Evolutionary conservation across 805 yeast species (phyloP), one percentile per base, ranked within the genome.

Genomic region (Pichia thaimueangensis): DNA sequence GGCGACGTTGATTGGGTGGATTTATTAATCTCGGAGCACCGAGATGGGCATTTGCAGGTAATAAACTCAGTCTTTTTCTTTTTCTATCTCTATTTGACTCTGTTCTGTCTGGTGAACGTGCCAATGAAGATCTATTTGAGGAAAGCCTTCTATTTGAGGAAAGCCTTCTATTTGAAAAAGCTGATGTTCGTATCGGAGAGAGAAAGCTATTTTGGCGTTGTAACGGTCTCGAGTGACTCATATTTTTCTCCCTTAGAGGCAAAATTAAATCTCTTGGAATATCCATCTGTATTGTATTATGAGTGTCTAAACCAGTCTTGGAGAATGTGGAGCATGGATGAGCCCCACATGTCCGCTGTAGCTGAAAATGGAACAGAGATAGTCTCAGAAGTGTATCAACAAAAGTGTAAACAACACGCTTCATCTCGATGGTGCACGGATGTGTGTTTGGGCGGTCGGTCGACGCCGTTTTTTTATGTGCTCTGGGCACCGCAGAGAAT

Each of bases 21-120:
- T 50, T 52, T 28, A 58, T 37, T 35, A 59, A 45, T 22, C 61
- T 39, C 20, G 64, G 62, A 5, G 62, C 62, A 7, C 64, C 64
- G 16, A 59, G 48, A 23, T 49, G 53, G 3, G 28, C 52, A 45
- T 58, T 58, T 24, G 55, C 49, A 10, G 63, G 64, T 13, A 59
- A 42, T 9, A 59, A 37, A 40, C 60, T 57, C 30, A 59, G 45
- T 36, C 63, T 50, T 28, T 57, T 55, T 27, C 59, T 51, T 35
- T 55, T 58, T 21, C 36, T 37, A 19, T 32, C 37, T 16, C 30
- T 30, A 20, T 32, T 23, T 3, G 23, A 16, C 16, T 40, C 38
- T 4, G 30, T 13, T 2, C 38, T 12, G 16, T 45, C 51, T 10
- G 48, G 47, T 11, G 47, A 44, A 12, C 38, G 39, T 13, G 24